Conservation (phyloP, 148 eudicot genomes). For the Nepenthes gracilis region DNA sequence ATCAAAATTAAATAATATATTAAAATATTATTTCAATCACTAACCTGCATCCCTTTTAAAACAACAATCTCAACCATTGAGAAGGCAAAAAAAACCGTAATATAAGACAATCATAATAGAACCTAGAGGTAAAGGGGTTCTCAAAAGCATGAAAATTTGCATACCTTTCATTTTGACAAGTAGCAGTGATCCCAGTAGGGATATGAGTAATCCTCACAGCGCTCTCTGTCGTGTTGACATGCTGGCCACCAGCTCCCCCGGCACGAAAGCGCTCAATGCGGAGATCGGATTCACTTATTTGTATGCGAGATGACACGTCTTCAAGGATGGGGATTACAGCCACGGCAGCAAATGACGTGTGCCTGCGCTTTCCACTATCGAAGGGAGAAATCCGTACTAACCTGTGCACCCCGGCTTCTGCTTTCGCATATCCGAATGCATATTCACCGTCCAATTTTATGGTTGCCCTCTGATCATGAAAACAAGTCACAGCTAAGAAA, state of each 20-base stretch:
- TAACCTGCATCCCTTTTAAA: too few relatives aligned
- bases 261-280: constrained; percentile 76
- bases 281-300: constrained; percentile 95
- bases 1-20: too few relatives aligned
- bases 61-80: too few relatives aligned
- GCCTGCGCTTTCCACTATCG: constrained; percentile 84
- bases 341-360: constrained; percentile 96
- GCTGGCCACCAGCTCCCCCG: constrained; percentile 96
- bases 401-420: constrained; percentile 92
- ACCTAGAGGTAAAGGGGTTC: neutral
- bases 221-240: constrained; percentile 85
- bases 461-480: constrained; percentile 61
- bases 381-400: constrained; percentile 90
- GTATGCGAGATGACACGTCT: constrained; percentile 57
- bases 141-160: neutral
- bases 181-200: constrained; percentile 76
- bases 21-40: too few relatives aligned
- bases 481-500: constrained; percentile 5
- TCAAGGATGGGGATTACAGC: constrained; percentile 93
- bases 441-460: constrained; percentile 89
- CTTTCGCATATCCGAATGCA: constrained; percentile 95
- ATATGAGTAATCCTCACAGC: constrained; percentile 92
- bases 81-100: too few relatives aligned
- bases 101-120: neutral
- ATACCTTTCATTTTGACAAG: constrained; percentile 96